A percentile compares a stretch with the other conserved stretches of the same genome.
Evolutionary conservation across 225 moss, liverwort and hornwort species (phyloP).

Genomic region (Sphagnum tenellum): DNA sequence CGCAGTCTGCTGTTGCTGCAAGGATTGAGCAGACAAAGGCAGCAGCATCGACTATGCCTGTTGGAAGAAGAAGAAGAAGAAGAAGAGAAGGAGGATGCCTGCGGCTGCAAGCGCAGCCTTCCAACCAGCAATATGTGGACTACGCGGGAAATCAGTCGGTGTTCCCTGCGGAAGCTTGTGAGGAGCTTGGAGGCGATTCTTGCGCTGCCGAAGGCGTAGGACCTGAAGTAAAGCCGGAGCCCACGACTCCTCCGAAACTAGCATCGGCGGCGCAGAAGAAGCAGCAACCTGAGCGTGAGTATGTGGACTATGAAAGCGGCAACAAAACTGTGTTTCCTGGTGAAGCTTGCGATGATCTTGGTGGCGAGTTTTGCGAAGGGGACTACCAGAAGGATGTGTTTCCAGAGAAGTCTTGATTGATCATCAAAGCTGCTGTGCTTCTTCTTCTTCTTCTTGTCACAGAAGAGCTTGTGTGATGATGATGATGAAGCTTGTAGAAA

Average conservation of each 20-base stretch:
- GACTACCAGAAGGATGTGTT: slow-evolving; percentile 7
- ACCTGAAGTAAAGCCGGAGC: slow-evolving; percentile 8
- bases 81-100: background rate
- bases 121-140: slow-evolving; percentile 8
- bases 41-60: too few species aligned
- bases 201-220: slow-evolving; percentile 2
- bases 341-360: slow-evolving; percentile 10
- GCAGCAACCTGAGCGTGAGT: slow-evolving; percentile 1
- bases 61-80: too few species aligned
- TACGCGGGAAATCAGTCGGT: slow-evolving; percentile 8
- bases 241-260: background rate
- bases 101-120: slow-evolving; percentile 7
- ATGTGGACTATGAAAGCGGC: slow-evolving; percentile 5
- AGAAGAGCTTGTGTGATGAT: too few species aligned
- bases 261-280: too few species aligned
- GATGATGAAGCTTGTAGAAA: too few species aligned
- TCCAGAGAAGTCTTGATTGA: background rate
- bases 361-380: slow-evolving; percentile 8
- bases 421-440: too few species aligned
- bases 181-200: slow-evolving; percentile 7
- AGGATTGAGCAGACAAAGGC: too few species aligned
- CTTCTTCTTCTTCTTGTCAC: too few species aligned
- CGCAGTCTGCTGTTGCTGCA: too few species aligned
- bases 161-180: slow-evolving; percentile 10
- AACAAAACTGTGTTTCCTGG: slow-evolving; percentile 4